Evolutionary conservation across 73 alveolate genomes (phyloP), one percentile per base, ranked within the genome.

Genomic region (Uronychia setigera): DNA sequence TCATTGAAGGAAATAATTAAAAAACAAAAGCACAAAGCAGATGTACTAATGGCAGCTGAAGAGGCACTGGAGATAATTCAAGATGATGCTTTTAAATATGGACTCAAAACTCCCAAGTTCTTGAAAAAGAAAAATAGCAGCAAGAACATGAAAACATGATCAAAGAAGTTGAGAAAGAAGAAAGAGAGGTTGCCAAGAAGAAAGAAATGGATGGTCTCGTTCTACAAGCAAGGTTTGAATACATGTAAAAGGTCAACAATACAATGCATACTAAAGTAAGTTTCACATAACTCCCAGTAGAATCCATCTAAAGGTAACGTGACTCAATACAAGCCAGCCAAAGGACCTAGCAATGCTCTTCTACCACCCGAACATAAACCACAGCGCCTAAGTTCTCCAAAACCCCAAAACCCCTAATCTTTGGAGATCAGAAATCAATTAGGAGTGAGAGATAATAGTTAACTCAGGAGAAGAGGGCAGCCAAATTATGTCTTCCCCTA

Each of bases 141-240:
- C 19, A 1, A 5, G n/a, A 76, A 76, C 28, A 29, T 29, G 81
- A 76, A 30, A 5, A 25, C 25, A 29, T 26, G 32, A 28, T 76
- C 1, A 26, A 32, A 27, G 29, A 76, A 5, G 27, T 31, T 1
- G 81, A 76, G 32, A 26, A 31, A 30, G 59, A 76, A 26, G 81
- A 76, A 30, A 26, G n/a, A 31, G 81, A 76, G 58, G 46, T 76
- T 28, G 81, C 81, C 9, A 76, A 31, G 59, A 76, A 76, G 59
- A 76, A 31, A 27, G 81, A 76, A 27, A 76, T 76, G 59, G 81
- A 76, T 9, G 81, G 81, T 5, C 28, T 76, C 1, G 81, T 76
- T 5, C 9, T 28, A 25, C 32, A 76, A 31, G 81, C 81, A 9
- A 76, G 81, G 59, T 76, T 76, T 5, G 81, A 76, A 30, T 46